Conservation (phyloP, 2,329 filamentous ascomycete species). For the Phyllosticta citribraziliensis region DNA sequence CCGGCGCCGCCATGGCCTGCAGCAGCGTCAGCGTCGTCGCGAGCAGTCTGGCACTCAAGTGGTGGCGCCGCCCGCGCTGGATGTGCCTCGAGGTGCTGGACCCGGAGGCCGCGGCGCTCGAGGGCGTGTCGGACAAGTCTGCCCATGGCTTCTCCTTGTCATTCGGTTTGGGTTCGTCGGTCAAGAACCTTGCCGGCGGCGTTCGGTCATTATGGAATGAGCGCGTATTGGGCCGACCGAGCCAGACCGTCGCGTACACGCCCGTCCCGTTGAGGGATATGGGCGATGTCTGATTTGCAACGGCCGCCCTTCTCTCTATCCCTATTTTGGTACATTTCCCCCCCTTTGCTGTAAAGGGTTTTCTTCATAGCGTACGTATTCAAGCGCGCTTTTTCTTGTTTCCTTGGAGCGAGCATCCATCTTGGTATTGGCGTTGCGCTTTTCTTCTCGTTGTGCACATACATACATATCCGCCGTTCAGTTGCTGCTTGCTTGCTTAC, state of each 20-base stretch:
- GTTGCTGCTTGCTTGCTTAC: too few relatives aligned
- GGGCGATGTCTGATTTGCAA: slow-evolving; percentile 18
- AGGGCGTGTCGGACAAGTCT: not conserved
- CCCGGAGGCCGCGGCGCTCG: slow-evolving; percentile 14
- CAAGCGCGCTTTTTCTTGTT: not conserved
- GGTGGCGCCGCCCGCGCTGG: slow-evolving; percentile 78
- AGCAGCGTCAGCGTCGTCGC: slow-evolving; percentile 85
- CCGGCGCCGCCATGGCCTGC: slow-evolving; percentile 85
- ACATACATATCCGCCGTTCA: not conserved
- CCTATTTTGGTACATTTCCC: not conserved
- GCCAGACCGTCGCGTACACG: slow-evolving; percentile 33
- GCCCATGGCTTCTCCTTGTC: not conserved
- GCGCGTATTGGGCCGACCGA: slow-evolving; percentile 22
- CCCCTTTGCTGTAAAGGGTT: not conserved
- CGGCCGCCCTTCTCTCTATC: not conserved
- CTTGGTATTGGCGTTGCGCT: not conserved
- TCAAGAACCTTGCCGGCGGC: slow-evolving; percentile 15
- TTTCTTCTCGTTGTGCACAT: not conserved
- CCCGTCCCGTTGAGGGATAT: slow-evolving; percentile 34
- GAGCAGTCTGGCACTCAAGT: slow-evolving; percentile 72
- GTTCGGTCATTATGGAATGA: slow-evolving; percentile 20
- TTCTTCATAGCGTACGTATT: too few relatives aligned
- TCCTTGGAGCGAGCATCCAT: not conserved
- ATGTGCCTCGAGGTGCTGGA: slow-evolving; percentile 65
- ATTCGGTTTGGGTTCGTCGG: not conserved